A percentile compares a stretch with the other conserved stretches of the same genome.
Conservation (phyloP, 148 eudicot genomes). For the Rhododendron simsii region DNA sequence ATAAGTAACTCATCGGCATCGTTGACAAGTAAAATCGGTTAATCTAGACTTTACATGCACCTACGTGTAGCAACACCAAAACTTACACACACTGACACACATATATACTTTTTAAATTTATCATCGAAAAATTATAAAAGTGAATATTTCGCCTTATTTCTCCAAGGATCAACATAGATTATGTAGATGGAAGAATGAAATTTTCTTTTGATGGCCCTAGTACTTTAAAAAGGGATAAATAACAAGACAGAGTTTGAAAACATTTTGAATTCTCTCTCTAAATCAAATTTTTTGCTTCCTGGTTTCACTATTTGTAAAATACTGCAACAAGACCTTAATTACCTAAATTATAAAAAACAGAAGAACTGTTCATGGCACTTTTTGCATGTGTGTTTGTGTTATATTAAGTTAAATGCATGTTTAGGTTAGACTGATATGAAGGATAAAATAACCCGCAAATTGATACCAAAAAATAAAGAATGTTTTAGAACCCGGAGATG, state of each 20-base stretch:
- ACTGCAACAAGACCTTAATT: too few species aligned
- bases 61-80: neutral
- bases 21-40: neutral
- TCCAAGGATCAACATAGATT: neutral
- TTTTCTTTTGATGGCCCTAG: neutral
- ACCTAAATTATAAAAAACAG: too few species aligned
- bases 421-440: neutral
- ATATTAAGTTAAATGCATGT: too few species aligned
- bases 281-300: too few species aligned
- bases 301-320: too few species aligned
- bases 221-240: too few species aligned
- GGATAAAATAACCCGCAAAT: neutral
- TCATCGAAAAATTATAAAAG: neutral
- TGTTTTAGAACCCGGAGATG: neutral
- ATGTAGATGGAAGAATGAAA: neutral
- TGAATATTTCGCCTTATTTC: neutral
- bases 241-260: too few species aligned
- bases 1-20: neutral
- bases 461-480: neutral
- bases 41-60: neutral
- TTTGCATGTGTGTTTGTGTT: too few species aligned
- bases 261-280: too few species aligned
- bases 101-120: too few species aligned
- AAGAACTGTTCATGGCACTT: too few species aligned
- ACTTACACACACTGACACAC: neutral